A percentile compares a stretch with the other conserved stretches of the same genome.
These are phyloP conservation scores for Melianthus villosus DNA, from an alignment of 441 rosid genomes.

Conservation along the genomic window DNA sequence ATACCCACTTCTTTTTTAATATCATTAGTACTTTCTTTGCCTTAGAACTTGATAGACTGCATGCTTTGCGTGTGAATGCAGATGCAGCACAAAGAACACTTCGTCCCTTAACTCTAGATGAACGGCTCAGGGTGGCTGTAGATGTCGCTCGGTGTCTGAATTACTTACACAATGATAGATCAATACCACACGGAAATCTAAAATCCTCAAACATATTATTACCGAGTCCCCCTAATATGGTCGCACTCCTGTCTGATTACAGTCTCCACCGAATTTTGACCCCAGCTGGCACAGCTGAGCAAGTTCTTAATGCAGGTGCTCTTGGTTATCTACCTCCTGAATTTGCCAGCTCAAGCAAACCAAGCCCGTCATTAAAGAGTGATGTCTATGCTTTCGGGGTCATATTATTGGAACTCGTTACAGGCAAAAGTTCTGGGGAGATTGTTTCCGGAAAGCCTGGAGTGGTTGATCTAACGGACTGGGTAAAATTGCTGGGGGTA, in stretches of 20 bases:
- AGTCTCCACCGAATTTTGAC: conserved; percentile 52
- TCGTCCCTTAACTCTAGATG: conserved; percentile 27
- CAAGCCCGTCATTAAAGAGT: conserved; percentile 53
- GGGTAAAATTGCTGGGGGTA: conserved; percentile 32
- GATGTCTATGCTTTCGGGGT: conserved; percentile 59
- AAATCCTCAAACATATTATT: conserved; percentile 51
- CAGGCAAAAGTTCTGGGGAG: conserved; percentile 40
- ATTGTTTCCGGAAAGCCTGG: conserved; percentile 35
- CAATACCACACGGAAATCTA: conserved; percentile 66
- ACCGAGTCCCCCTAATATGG: conserved; percentile 23
- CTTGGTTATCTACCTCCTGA: conserved; percentile 61
- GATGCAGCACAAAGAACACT: conserved; percentile 27
- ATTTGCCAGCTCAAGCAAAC: conserved; percentile 49
- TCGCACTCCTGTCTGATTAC: conserved; percentile 40
- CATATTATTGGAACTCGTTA: conserved; percentile 42
- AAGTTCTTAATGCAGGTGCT: conserved; percentile 50
- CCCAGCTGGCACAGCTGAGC: conserved; percentile 53
- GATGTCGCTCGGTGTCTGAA: conserved; percentile 47
- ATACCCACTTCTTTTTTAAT: no score
- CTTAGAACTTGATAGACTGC: no score
- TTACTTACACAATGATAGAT: conserved; percentile 46
- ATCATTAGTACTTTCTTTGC: no score
- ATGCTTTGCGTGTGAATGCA: conserved; percentile 15
- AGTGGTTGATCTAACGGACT: conserved; percentile 44
- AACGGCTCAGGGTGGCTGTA: conserved; percentile 30